Base-by-base conservation (phyloP, 352 stramenopile species). In the Globisporangium abappressorium region DNA sequence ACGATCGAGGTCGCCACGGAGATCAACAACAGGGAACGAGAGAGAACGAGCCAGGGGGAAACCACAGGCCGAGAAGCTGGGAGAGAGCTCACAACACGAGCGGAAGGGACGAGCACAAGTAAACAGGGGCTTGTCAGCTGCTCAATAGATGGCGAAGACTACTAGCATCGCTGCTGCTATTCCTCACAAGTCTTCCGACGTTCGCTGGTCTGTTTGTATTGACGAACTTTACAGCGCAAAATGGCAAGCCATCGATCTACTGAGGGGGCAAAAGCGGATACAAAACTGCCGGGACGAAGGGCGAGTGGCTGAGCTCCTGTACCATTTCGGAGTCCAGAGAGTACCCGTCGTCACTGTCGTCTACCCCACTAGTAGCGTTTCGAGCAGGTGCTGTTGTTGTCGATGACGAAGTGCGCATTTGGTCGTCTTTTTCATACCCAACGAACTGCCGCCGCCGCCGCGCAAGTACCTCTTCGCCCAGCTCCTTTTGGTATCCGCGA, bases 201-300 rank as follows among this genome's bases (percentile, higher is more conserved):
- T 9, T 49, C 15, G 41, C 18, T 49, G 41, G 15, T 3, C 18
- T 51, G 43, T 7, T n/a, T 51, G 43, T n/a, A 56, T 26, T 30
- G 9, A 28, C n/a, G 11, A 18, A 20, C 20, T 22, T 28, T 30
- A 7, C n/a, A 8, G 9, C 3, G 49, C 49, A 30, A 30, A 56
- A 56, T 30, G n/a, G 3, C 1, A 24, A 24, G 5, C 24, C 11
- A 20, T 51, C 5, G 43, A 77, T 79, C 64, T 73, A 67, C 28
- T 80, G 73, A 0, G 79, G 74, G 2, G 85, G 65, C 33, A 67
- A 41, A 9, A 92, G 75, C 11, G 84, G 84, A 65, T 92, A 90
- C 59, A 92, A 47, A 11, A 91, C 76, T 33, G 76, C 79, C 7
- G 81, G 74, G 1, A 84, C 77, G 58, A 91, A 92, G 4, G 57